A percentile compares a stretch with the other conserved stretches of the same genome.
Conservation (phyloP, 306 rosid species). For the Hippophae gyantsensis region DNA sequence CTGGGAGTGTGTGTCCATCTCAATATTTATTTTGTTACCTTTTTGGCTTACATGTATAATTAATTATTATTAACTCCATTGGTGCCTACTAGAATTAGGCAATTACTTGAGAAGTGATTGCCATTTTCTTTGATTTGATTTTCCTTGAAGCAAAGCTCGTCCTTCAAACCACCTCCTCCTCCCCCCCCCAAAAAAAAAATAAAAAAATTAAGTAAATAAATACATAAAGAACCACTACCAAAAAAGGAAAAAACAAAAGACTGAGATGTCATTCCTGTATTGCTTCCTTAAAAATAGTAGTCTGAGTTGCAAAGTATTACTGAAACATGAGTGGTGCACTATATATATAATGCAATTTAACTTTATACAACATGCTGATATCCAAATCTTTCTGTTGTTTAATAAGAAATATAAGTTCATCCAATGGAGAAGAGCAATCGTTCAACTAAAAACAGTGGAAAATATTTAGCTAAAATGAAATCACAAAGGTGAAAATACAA, state of each 20-base stretch:
- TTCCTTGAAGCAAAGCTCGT: not conserved
- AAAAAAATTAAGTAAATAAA: too few relatives aligned
- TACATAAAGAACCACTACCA: not conserved
- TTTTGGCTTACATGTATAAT: too few relatives aligned
- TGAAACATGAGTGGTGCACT: not conserved
- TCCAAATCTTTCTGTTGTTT: too few relatives aligned
- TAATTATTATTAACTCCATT: too few relatives aligned
- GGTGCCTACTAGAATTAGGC: too few relatives aligned
- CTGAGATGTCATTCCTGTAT: not conserved
- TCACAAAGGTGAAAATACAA: too few relatives aligned
- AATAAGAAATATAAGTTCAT: too few relatives aligned
- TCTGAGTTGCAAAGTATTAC: not conserved
- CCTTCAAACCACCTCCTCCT: not conserved
- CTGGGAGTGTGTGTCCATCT: too few relatives aligned
- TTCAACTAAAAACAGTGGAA: too few relatives aligned
- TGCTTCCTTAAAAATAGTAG: not conserved
- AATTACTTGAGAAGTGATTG: conserved; percentile 12
- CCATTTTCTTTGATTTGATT: conserved; percentile 11
- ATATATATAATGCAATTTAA: not conserved
- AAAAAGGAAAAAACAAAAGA: not conserved
- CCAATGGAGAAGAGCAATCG: too few relatives aligned
- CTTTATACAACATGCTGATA: not conserved
- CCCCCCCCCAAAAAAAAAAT: not conserved
- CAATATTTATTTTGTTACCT: too few relatives aligned
- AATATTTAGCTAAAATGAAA: too few relatives aligned